These are phyloP conservation scores for Raffaelea albimanens DNA, from an alignment of 2,329 filamentous ascomycete species.

Conservation along the genomic window DNA sequence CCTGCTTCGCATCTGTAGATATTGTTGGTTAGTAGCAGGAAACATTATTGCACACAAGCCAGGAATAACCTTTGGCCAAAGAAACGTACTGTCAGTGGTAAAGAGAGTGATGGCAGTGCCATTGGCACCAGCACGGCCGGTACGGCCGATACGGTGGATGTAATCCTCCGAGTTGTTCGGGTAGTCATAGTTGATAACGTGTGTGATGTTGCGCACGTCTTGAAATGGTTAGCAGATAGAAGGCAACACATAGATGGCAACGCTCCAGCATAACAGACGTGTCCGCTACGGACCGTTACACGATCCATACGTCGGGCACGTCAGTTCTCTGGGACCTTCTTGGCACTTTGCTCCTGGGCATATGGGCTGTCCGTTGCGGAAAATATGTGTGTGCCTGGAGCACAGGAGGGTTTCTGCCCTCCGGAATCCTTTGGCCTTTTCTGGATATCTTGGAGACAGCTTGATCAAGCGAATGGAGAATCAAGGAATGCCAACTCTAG, in stretches of 20 bases:
- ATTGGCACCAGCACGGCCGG: slow-evolving; percentile 85
- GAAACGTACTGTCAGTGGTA: slow-evolving; percentile 90
- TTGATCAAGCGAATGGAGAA: slow-evolving; percentile 46
- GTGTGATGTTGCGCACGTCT: slow-evolving; percentile 99
- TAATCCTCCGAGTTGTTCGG: slow-evolving; percentile 99
- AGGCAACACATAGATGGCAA: slow-evolving; percentile 44
- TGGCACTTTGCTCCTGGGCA: slow-evolving; percentile 43
- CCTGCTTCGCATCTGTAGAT: slow-evolving; percentile 71
- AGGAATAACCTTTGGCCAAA: background rate
- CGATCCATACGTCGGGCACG: no score
- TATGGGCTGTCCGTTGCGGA: slow-evolving; percentile 53
- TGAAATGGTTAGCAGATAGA: slow-evolving; percentile 70
- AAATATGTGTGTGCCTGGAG: slow-evolving; percentile 39
- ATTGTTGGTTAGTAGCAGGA: background rate
- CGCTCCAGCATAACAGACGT: slow-evolving; percentile 46
- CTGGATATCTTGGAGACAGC: slow-evolving; percentile 50
- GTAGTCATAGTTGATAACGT: slow-evolving; percentile 99
- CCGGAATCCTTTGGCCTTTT: slow-evolving; percentile 42
- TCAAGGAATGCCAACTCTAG: slow-evolving; percentile 74
- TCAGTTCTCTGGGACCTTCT: slow-evolving; percentile 38
- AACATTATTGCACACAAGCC: no score
- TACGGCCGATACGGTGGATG: slow-evolving; percentile 93
- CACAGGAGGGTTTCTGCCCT: slow-evolving; percentile 38
- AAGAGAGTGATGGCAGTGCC: slow-evolving; percentile 98
- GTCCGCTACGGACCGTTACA: slow-evolving; percentile 37